phyloP scores from a whole-genome alignment of 805 yeast genomes.

The Ogataea methylovora region DNA sequence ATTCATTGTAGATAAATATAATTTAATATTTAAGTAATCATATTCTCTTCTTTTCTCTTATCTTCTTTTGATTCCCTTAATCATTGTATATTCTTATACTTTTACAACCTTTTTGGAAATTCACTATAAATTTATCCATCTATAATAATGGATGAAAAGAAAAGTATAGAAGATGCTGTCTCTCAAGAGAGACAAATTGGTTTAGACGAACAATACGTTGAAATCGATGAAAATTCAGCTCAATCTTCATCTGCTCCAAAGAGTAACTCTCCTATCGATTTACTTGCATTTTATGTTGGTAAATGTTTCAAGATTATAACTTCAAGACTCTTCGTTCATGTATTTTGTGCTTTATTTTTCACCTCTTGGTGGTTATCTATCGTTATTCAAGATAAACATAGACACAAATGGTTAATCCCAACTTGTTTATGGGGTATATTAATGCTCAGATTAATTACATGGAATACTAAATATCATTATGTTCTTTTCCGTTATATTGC shows the following conservation, averaged over 20 bases:
- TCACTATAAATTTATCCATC: too few species aligned
- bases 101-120: too few species aligned
- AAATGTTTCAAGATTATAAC: constrained; percentile 1
- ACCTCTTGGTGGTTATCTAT: constrained; percentile 37
- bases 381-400: constrained; percentile 31
- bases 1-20: too few species aligned
- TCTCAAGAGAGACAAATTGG: too few species aligned
- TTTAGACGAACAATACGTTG: too few species aligned
- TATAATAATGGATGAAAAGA: too few species aligned
- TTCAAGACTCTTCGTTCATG: constrained; percentile 3
- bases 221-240: constrained; percentile 1
- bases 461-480: constrained; percentile 27
- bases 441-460: constrained; percentile 35
- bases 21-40: too few species aligned
- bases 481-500: constrained; percentile 11
- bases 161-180: too few species aligned
- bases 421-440: constrained; percentile 33
- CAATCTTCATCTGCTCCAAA: not conserved
- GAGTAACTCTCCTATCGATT: not conserved
- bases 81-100: too few species aligned
- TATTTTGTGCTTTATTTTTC: constrained; percentile 7
- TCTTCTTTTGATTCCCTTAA: too few species aligned
- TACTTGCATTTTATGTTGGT: not conserved
- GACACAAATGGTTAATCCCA: constrained; percentile 40
- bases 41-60: too few species aligned